Evolutionary conservation across 2,329 filamentous ascomycete species (phyloP).

Genomic region (Thelonectria olida): DNA sequence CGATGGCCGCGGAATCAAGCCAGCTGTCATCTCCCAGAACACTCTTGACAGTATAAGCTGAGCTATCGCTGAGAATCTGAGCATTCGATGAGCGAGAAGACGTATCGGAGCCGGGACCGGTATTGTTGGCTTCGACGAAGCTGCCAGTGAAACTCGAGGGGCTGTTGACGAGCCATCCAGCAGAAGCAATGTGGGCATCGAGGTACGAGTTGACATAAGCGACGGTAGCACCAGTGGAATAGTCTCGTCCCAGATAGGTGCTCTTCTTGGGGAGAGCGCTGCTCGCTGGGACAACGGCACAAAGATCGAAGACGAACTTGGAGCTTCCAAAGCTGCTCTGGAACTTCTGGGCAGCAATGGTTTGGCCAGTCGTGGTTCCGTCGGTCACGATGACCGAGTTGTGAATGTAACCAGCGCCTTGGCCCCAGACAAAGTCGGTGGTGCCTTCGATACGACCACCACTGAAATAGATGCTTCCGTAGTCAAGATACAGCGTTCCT

Average conservation of each 20-base stretch:
- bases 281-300: constrained; percentile 46
- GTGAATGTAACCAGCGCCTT: constrained; percentile 36
- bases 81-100: constrained; percentile 34
- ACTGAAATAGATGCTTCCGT: constrained; percentile 36
- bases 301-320: constrained; percentile 52
- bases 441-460: constrained; percentile 29
- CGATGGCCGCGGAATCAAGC: constrained; percentile 43
- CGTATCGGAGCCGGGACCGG: constrained; percentile 40
- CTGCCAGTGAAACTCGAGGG: constrained; percentile 38
- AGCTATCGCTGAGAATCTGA: constrained; percentile 48
- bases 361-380: constrained; percentile 30
- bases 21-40: constrained; percentile 44
- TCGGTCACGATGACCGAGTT: constrained; percentile 33
- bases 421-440: constrained; percentile 35
- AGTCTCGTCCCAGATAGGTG: constrained; percentile 43
- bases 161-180: constrained; percentile 38
- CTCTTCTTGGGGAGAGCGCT: constrained; percentile 33
- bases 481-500: constrained; percentile 33
- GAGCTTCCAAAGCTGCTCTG: constrained; percentile 45
- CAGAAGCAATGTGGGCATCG: constrained; percentile 38
- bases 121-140: constrained; percentile 46
- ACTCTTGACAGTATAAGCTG: constrained; percentile 59
- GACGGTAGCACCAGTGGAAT: constrained; percentile 35
- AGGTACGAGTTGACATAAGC: constrained; percentile 43
- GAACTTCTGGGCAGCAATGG: constrained; percentile 40